These are phyloP conservation scores for Cryphonectria japonica DNA, from an alignment of 2,329 filamentous ascomycete species.

Conservation along the genomic window DNA sequence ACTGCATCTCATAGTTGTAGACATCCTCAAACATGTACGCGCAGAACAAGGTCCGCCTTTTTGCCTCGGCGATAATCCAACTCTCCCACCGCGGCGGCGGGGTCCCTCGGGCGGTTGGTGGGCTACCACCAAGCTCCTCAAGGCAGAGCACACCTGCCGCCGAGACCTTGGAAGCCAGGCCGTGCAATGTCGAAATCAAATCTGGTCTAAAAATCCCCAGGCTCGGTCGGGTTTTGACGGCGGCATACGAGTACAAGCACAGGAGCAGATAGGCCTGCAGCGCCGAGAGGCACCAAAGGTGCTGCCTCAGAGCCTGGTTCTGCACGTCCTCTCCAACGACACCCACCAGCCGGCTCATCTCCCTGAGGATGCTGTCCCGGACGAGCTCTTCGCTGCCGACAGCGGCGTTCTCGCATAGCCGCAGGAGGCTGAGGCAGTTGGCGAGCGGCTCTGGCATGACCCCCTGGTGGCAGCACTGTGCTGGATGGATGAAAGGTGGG, in stretches of 20 bases:
- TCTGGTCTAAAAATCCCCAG: conserved; percentile 7
- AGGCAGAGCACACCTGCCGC: conserved; percentile 40
- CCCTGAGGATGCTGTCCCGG: conserved; percentile 42
- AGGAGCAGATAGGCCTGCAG: conserved; percentile 61
- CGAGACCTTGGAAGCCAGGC: conserved; percentile 35
- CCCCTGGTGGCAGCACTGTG: not conserved
- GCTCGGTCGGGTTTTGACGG: conserved; percentile 42
- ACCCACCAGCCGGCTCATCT: conserved; percentile 45
- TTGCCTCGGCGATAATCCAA: conserved; percentile 58
- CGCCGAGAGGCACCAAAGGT: conserved; percentile 43
- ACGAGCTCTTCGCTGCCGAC: conserved; percentile 40
- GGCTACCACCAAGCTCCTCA: conserved; percentile 35
- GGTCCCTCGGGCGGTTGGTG: conserved; percentile 43
- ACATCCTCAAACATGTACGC: conserved; percentile 55
- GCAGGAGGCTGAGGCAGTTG: conserved; percentile 46
- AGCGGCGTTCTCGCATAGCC: conserved; percentile 43
- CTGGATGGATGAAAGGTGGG: not conserved
- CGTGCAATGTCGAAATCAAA: conserved; percentile 14
- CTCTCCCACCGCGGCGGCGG: conserved; percentile 52
- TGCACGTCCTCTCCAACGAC: conserved; percentile 33
- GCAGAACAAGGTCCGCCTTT: conserved; percentile 53
- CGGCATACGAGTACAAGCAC: conserved; percentile 45
- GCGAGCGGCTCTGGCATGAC: conserved; percentile 38
- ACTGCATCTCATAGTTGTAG: conserved; percentile 7
- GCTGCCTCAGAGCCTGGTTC: conserved; percentile 33